A percentile compares a stretch with the other conserved stretches of the same genome.
phyloP scores from a whole-genome alignment of 768 basidiomycete genomes.

The Suillus luteus region DNA sequence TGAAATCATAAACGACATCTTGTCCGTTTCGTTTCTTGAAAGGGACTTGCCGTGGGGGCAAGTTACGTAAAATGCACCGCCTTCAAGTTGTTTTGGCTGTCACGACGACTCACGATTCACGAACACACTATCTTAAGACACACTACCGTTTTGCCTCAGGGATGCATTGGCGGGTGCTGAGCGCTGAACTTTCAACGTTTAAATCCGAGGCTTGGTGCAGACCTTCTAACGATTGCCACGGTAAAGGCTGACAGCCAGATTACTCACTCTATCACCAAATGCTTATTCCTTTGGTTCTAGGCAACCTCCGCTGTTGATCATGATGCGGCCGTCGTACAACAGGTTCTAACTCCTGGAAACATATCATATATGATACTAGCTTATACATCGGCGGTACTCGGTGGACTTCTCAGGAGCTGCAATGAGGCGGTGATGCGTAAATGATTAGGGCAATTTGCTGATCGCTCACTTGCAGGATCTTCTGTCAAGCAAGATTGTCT shows the following conservation, averaged over 20 bases:
- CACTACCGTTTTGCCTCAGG: neutral
- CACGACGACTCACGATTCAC: no score
- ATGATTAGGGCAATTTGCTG: neutral
- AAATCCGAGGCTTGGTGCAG: no score
- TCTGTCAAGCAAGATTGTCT: neutral
- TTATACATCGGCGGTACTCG: no score
- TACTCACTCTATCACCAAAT: neutral
- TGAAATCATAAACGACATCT: neutral
- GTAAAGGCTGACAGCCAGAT: neutral
- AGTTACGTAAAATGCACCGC: no score
- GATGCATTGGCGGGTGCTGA: no score
- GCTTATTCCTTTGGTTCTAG: neutral
- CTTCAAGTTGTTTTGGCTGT: no score
- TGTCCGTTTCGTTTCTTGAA: no score
- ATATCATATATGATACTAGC: neutral
- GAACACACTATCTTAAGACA: no score
- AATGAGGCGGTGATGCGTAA: neutral
- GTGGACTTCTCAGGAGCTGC: neutral
- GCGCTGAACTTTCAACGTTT: no score
- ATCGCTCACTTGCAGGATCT: neutral
- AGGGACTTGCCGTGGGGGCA: no score
- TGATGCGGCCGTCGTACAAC: neutral
- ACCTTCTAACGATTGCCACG: no score
- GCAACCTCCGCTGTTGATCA: neutral
- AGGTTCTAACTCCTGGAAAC: neutral